A percentile compares a stretch with the other conserved stretches of the same genome.
These are phyloP conservation scores for Digitaria exilis DNA, from an alignment of 202 grass and related monocot genomes.

Conservation along the genomic window DNA sequence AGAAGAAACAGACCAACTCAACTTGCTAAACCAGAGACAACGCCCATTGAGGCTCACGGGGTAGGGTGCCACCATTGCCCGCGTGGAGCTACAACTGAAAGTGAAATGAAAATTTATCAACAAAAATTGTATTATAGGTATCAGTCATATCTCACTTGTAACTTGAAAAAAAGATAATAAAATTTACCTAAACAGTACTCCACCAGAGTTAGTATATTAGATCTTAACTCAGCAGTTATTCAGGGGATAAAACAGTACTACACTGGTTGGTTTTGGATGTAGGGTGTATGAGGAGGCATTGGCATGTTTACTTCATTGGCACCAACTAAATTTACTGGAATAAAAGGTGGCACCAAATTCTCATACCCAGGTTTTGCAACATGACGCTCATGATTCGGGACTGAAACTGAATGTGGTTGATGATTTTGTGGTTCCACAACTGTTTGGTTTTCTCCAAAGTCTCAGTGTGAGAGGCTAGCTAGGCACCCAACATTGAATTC, in stretches of 20 bases:
- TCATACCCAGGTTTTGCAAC: conserved; percentile 61
- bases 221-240: conserved; percentile 64
- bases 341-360: conserved; percentile 42
- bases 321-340: conserved; percentile 57
- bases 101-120: conserved; percentile 9
- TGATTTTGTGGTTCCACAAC: conserved; percentile 42
- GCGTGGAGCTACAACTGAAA: no score
- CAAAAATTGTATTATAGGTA: not conserved
- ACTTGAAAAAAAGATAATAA: conserved; percentile 28
- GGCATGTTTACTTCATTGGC: conserved; percentile 57
- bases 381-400: conserved; percentile 51
- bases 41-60: no score
- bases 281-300: conserved; percentile 46
- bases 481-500: no score
- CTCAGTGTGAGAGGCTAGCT: no score
- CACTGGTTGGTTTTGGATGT: conserved; percentile 57
- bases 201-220: conserved; percentile 80
- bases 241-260: conserved; percentile 53
- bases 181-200: conserved; percentile 96
- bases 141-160: not conserved
- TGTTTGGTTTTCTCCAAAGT: no score
- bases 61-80: no score
- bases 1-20: no score
- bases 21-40: no score
- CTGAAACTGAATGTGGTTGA: conserved; percentile 43